These are phyloP conservation scores for Microbotryum saponariae DNA, from an alignment of 1,284 basidiomycete species.

Conservation along the genomic window DNA sequence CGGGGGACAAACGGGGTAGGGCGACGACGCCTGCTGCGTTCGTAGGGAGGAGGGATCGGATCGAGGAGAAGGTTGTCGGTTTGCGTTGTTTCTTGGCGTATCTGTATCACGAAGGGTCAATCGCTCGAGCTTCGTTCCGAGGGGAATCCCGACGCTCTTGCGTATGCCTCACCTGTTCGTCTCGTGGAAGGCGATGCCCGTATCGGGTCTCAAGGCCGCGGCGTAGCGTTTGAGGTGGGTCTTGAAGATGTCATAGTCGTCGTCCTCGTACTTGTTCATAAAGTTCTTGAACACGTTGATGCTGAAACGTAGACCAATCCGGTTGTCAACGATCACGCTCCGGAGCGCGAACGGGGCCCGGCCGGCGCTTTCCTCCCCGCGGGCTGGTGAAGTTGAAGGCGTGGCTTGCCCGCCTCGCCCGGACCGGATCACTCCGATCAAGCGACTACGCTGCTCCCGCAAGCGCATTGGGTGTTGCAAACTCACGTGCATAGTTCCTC, in stretches of 20 bases:
- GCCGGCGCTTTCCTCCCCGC: too few relatives aligned
- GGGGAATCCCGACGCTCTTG: too few relatives aligned
- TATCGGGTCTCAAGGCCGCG: constrained; percentile 69
- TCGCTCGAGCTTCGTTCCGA: too few relatives aligned
- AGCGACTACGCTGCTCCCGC: too few relatives aligned
- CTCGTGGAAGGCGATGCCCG: constrained; percentile 75
- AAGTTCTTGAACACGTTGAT: constrained; percentile 13
- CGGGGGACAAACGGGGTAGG: too few relatives aligned
- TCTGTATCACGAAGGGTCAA: too few relatives aligned
- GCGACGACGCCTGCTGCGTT: background rate
- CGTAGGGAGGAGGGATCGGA: background rate
- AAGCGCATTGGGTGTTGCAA: background rate
- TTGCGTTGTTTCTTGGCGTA: constrained; percentile 11
- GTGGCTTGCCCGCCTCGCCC: too few relatives aligned
- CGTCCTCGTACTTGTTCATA: constrained; percentile 12
- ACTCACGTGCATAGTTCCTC: constrained; percentile 13
- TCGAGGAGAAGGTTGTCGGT: too few relatives aligned
- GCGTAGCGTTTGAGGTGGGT: constrained; percentile 79
- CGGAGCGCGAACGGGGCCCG: too few relatives aligned
- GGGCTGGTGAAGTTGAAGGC: too few relatives aligned
- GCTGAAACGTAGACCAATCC: background rate
- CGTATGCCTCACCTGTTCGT: constrained; percentile 58
- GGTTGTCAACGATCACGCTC: too few relatives aligned
- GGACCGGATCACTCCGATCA: too few relatives aligned
- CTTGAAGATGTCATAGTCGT: constrained; percentile 18